Evolutionary conservation across 441 rosid genomes (phyloP).

Genomic region (Erodium moschatum): DNA sequence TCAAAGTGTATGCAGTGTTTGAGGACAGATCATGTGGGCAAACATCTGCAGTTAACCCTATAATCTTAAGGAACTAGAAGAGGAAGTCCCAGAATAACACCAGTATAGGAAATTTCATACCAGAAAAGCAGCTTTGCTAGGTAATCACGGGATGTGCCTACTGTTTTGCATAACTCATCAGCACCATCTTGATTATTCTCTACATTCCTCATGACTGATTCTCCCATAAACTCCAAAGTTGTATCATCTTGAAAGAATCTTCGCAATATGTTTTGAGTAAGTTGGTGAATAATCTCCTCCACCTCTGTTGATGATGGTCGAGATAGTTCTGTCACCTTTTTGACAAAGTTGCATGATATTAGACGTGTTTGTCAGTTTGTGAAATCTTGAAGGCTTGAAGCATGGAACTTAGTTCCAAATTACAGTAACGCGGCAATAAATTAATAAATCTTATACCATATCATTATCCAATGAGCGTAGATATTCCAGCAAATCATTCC

Average conservation of each 20-base stretch:
- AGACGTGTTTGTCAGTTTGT: not conserved
- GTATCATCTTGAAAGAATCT: conserved; percentile 32
- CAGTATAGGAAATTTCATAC: conserved; percentile 21
- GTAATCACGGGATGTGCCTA: conserved; percentile 65
- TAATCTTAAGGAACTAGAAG: no score
- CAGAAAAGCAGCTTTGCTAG: conserved; percentile 82
- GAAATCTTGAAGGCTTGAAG: not conserved
- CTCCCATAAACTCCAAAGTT: conserved; percentile 26
- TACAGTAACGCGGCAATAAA: not conserved
- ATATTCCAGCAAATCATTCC: conserved; percentile 68
- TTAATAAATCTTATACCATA: conserved; percentile 32
- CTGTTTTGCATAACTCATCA: conserved; percentile 32
- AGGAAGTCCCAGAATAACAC: not conserved
- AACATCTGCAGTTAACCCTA: no score
- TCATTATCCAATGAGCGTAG: conserved; percentile 65
- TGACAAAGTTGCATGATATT: not conserved
- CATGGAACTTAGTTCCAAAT: not conserved
- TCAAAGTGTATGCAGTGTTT: no score
- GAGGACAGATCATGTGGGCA: no score
- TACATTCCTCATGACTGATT: conserved; percentile 24
- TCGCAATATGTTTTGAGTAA: conserved; percentile 48
- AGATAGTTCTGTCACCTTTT: conserved; percentile 66
- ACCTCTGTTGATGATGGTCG: conserved; percentile 66
- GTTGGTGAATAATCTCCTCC: conserved; percentile 69
- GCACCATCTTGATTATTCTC: conserved; percentile 26